phyloP scores from a whole-genome alignment of 2,329 filamentous ascomycete genomes.

The Claviceps fusiformis region DNA sequence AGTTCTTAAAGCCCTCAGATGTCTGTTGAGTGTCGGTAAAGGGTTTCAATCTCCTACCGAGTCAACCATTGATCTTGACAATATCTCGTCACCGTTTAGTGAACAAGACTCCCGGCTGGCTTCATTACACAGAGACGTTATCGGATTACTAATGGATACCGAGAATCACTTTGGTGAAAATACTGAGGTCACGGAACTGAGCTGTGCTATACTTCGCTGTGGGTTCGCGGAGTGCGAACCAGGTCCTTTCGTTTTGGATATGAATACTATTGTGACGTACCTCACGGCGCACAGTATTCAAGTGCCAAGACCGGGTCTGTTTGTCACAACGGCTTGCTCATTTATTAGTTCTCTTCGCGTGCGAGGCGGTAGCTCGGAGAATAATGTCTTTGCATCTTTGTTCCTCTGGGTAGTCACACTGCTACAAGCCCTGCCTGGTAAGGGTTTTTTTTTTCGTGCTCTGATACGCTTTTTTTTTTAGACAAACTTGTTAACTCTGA shows the following conservation, averaged over 20 bases:
- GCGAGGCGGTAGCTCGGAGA: slow-evolving; percentile 28
- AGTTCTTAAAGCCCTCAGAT: slow-evolving; percentile 46
- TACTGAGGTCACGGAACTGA: slow-evolving; percentile 56
- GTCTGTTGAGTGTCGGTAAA: slow-evolving; percentile 56
- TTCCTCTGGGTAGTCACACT: slow-evolving; percentile 50
- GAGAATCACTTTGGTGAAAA: slow-evolving; percentile 41
- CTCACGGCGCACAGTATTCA: slow-evolving; percentile 43
- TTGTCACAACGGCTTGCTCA: slow-evolving; percentile 59
- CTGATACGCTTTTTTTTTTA: neutral
- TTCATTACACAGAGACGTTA: slow-evolving; percentile 31
- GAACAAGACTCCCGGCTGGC: slow-evolving; percentile 10
- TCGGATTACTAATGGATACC: slow-evolving; percentile 32
- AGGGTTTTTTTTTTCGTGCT: neutral
- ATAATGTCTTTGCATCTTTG: slow-evolving; percentile 35
- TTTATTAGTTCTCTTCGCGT: slow-evolving; percentile 49
- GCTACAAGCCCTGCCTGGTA: slow-evolving; percentile 48
- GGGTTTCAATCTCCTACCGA: slow-evolving; percentile 58
- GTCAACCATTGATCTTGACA: slow-evolving; percentile 52
- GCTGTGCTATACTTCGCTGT: slow-evolving; percentile 56
- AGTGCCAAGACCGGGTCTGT: slow-evolving; percentile 53
- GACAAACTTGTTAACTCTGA: slow-evolving; percentile 12
- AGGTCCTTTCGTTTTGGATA: slow-evolving; percentile 64
- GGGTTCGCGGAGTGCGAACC: slow-evolving; percentile 64
- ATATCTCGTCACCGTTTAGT: slow-evolving; percentile 16
- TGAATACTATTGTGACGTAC: slow-evolving; percentile 51